Conservation (phyloP, 2,329 filamentous ascomycete species). For the Leptographium procerum region DNA sequence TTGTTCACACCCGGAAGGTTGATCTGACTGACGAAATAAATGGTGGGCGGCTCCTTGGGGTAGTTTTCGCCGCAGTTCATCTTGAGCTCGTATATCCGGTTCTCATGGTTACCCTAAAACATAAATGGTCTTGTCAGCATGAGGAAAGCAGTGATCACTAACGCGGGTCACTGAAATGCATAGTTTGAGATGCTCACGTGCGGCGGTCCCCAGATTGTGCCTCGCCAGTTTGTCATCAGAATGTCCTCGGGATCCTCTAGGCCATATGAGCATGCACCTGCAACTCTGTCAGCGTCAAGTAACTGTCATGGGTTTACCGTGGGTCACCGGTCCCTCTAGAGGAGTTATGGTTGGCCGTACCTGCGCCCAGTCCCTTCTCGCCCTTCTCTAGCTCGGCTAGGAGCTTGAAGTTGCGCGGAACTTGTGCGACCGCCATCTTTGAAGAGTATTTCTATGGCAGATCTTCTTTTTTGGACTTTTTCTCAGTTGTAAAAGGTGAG, state of each 20-base stretch:
- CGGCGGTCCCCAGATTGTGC: slow-evolving; percentile 90
- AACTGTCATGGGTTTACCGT: no score
- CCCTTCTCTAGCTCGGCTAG: slow-evolving; percentile 98
- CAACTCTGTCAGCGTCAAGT: not conserved
- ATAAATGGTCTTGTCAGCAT: slow-evolving; percentile 3
- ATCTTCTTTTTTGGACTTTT: not conserved
- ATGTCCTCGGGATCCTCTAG: slow-evolving; percentile 89
- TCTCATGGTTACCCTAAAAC: slow-evolving; percentile 71
- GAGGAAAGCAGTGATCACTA: not conserved
- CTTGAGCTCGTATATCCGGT: slow-evolving; percentile 96
- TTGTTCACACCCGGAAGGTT: slow-evolving; percentile 91
- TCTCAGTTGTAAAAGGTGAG: not conserved
- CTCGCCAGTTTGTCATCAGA: slow-evolving; percentile 97
- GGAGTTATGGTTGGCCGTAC: slow-evolving; percentile 30
- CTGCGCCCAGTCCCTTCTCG: slow-evolving; percentile 91
- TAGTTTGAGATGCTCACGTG: slow-evolving; percentile 52
- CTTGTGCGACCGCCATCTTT: slow-evolving; percentile 36
- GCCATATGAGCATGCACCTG: slow-evolving; percentile 95
- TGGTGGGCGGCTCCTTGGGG: slow-evolving; percentile 76
- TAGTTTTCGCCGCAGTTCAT: slow-evolving; percentile 90
- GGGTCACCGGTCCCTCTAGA: not conserved
- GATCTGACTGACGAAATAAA: slow-evolving; percentile 88
- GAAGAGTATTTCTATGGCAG: not conserved
- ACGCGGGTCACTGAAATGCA: not conserved
- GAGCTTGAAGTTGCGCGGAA: slow-evolving; percentile 92